Evolutionary conservation across 441 rosid genomes (phyloP), one percentile per base, ranked within the genome.

Genomic region (Arabidopsis lyrata): DNA sequence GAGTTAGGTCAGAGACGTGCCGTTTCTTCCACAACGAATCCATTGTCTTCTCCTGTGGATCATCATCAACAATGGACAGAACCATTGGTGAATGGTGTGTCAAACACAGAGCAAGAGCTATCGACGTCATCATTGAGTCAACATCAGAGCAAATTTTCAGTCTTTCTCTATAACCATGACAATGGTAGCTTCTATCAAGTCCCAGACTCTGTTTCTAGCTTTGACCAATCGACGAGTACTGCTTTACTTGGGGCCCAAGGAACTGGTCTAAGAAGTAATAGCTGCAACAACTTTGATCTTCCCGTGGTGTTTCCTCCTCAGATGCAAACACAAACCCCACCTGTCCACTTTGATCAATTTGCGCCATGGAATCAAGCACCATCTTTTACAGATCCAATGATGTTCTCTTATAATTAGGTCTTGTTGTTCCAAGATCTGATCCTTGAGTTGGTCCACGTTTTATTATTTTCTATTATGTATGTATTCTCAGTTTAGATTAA

Each of bases 151-250:
- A 67, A 67, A 1, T 29, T 29, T 11, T 54, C 72, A 11, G 0
- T 31, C 22, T 32, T 55, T 41, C 42, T 68, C 1, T 55, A 29
- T 2, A 42, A 42, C 52, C 72, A 67, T 41, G 72, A 18, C 22
- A 55, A 67, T 8, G 53, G 29, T 12, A 54, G 15, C 49, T 67
- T 67, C 11, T 41, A 16, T 6, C 39, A 67, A 41, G 6, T 68
- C 6, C 13, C 29, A 9, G 8, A 47, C 55, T 64, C 44, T 64
- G 18, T 48, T 45, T 63, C 68, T 29, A 31, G 16, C 54, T 45
- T 63, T 45, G 44, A 16, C 16, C 68, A 15, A 32, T 8, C 15
- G 15, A 5, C 2, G 8, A 34, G 3, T 35, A 22, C 47, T 3
- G 8, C 2, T 48, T 49, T 50, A 35, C 48, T 65, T 65, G 58